phyloP scores from a whole-genome alignment of 495 filamentous ascomycete species.

The Evansstolkia leycettana region DNA sequence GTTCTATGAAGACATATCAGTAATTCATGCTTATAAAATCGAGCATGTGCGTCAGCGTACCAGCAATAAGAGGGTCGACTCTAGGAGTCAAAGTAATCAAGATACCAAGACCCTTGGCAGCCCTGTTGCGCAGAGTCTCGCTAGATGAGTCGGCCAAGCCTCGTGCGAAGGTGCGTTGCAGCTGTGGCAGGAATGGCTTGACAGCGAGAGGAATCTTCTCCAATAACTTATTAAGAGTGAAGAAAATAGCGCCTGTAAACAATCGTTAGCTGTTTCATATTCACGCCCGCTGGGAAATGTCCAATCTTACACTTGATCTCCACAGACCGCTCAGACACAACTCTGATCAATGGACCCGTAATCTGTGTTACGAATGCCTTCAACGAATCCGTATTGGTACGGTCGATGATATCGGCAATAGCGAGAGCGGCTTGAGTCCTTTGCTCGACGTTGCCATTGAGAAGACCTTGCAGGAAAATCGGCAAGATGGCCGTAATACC shows the following conservation, averaged over 20 bases:
- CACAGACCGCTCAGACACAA: conserved; percentile 87
- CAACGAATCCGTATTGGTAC: conserved; percentile 70
- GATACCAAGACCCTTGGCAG: conserved; percentile 92
- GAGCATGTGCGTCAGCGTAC: conserved; percentile 9
- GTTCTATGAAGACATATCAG: conserved; percentile 44
- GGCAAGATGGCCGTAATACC: conserved; percentile 94
- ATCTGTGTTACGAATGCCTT: conserved; percentile 95
- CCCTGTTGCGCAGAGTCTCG: conserved; percentile 72
- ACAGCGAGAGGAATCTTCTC: conserved; percentile 94
- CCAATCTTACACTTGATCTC: conserved; percentile 62
- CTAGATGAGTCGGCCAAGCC: conserved; percentile 87
- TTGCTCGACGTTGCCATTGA: conserved; percentile 90
- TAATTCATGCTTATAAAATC: neutral
- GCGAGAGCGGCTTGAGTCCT: conserved; percentile 82
- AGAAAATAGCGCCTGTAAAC: conserved; percentile 65
- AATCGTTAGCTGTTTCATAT: conserved; percentile 5
- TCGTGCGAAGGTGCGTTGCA: conserved; percentile 94
- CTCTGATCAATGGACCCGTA: conserved; percentile 91
- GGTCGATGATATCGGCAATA: conserved; percentile 89
- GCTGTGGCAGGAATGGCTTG: conserved; percentile 92
- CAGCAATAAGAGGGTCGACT: conserved; percentile 76
- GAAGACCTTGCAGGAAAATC: conserved; percentile 93
- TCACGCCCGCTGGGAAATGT: neutral
- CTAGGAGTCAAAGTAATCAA: conserved; percentile 92
- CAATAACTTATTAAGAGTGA: conserved; percentile 86